Evolutionary conservation across 2,329 filamentous ascomycete genomes (phyloP).

Genomic region (Phyllosticta paracitricarpa): DNA sequence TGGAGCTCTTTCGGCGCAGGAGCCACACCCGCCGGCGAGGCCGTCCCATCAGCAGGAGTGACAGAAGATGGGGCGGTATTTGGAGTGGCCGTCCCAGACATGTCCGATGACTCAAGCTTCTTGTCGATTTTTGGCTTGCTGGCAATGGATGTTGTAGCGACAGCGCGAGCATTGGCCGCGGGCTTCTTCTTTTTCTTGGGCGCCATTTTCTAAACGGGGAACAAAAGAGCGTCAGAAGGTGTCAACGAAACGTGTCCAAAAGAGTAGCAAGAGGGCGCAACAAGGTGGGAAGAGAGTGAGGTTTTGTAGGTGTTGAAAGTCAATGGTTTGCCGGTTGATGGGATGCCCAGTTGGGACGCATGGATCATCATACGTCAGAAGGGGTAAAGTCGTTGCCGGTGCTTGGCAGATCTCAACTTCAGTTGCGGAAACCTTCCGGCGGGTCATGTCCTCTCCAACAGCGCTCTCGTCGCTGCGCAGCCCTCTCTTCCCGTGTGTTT

Average conservation of each 20-base stretch:
- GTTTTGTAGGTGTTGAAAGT: background rate
- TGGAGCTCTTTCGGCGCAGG: conserved; percentile 29
- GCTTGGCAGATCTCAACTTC: conserved; percentile 3
- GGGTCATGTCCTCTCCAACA: background rate
- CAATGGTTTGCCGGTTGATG: background rate
- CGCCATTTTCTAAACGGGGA: conserved; percentile 47
- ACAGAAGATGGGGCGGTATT: conserved; percentile 2
- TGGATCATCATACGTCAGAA: background rate
- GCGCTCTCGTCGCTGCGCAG: conserved; percentile 1
- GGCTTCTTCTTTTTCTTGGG: conserved; percentile 88
- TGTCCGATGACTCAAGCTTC: conserved; percentile 15
- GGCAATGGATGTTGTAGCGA: conserved; percentile 86
- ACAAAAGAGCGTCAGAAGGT: background rate
- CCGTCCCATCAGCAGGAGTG: conserved; percentile 1
- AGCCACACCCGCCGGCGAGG: conserved; percentile 14
- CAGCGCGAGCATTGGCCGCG: conserved; percentile 75
- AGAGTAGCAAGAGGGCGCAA: background rate
- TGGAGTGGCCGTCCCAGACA: conserved; percentile 15
- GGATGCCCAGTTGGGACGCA: background rate
- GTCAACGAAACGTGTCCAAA: background rate
- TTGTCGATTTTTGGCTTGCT: conserved; percentile 58
- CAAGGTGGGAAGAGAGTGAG: background rate
- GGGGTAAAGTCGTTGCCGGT: background rate
- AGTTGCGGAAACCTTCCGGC: conserved; percentile 8
- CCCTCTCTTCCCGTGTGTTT: background rate